Evolutionary conservation across 371 early-diverging fungal genomes (phyloP).

Genomic region (Mortierella sp.): DNA sequence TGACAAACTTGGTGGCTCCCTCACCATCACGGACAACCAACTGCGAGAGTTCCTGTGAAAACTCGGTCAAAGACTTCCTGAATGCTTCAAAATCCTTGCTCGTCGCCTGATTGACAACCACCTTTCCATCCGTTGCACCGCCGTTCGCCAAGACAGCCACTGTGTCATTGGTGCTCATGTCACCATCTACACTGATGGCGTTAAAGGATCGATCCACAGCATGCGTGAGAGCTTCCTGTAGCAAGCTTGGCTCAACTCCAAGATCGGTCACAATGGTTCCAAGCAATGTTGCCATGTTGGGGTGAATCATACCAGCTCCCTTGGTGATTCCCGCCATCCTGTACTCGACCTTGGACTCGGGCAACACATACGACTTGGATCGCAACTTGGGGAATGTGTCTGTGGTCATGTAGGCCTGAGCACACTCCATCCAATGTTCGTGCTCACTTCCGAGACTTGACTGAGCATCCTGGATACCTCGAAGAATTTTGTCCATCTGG

Average conservation of each 20-base stretch:
- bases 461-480: conserved; percentile 70
- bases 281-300: conserved; percentile 94
- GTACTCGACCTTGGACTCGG: conserved; percentile 60
- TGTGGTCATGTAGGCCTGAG: conserved; percentile 94
- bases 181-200: conserved; percentile 94
- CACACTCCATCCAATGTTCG: conserved; percentile 81
- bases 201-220: conserved; percentile 94
- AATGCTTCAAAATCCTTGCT: conserved; percentile 73
- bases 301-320: conserved; percentile 97
- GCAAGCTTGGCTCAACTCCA: conserved; percentile 64
- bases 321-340: conserved; percentile 93
- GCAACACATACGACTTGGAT: conserved; percentile 67
- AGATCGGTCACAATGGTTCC: conserved; percentile 90
- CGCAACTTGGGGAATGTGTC: conserved; percentile 95
- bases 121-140: conserved; percentile 58
- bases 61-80: conserved; percentile 75
- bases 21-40: conserved; percentile 95
- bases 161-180: conserved; percentile 96
- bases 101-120: conserved; percentile 56
- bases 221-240: conserved; percentile 79
- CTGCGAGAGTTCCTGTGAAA: conserved; percentile 86
- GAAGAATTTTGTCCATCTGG: conserved; percentile 83
- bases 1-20: conserved; percentile 96
- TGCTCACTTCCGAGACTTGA: conserved; percentile 61
- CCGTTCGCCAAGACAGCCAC: conserved; percentile 92